A percentile compares a stretch with the other conserved stretches of the same genome.
These are phyloP conservation scores for Thielaviopsis populi DNA, from an alignment of 2,329 filamentous ascomycete genomes.

Conservation along the genomic window DNA sequence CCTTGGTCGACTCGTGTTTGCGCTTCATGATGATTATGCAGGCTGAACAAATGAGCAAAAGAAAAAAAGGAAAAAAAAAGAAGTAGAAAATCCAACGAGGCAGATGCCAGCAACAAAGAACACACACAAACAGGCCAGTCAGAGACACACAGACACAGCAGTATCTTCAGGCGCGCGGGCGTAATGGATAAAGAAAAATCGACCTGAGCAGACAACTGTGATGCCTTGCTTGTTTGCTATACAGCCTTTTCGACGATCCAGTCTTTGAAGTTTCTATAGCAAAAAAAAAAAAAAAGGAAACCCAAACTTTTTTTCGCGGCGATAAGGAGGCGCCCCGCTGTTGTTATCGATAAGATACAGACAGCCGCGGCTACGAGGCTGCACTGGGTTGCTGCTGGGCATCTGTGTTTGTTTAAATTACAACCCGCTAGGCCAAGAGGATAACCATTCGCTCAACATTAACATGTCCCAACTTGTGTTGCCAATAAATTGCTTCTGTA, in stretches of 20 bases:
- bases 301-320: slow-evolving; percentile 13
- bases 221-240: background rate
- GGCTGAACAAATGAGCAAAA: background rate
- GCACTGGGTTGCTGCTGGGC: background rate
- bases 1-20: slow-evolving; percentile 42
- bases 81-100: slow-evolving; percentile 9
- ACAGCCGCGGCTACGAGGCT: background rate
- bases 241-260: background rate
- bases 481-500: background rate
- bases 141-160: too few species aligned
- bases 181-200: background rate
- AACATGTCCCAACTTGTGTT: background rate
- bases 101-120: slow-evolving; percentile 16
- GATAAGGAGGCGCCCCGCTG: slow-evolving; percentile 17
- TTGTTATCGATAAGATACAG: slow-evolving; percentile 17
- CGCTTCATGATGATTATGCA: slow-evolving; percentile 36
- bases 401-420: background rate
- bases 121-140: background rate
- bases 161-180: too few species aligned
- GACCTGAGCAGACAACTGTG: background rate
- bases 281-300: background rate
- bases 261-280: background rate
- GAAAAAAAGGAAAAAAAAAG: slow-evolving; percentile 17
- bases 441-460: too few species aligned
- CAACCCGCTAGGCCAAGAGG: background rate